Percentiles rank a stretch among this genome's conserved stretches.
Evolutionary conservation across 805 yeast genomes (phyloP).

Genomic region (Maudiozyma pseudohumilis): DNA sequence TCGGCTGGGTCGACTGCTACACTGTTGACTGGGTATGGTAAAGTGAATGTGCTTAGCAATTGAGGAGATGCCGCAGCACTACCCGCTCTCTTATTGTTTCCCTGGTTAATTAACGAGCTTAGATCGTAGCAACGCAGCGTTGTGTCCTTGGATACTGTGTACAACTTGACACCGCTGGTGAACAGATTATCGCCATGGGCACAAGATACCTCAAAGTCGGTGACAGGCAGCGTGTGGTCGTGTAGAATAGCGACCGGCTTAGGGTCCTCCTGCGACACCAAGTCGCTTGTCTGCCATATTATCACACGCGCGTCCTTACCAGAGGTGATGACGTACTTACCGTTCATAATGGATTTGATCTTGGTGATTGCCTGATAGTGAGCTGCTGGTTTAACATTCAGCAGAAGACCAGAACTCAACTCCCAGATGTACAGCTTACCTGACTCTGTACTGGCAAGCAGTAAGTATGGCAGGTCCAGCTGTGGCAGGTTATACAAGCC

Average conservation of each 20-base stretch:
- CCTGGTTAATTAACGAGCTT: constrained; percentile 1
- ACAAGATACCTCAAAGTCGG: constrained; percentile 33
- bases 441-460: constrained; percentile 50
- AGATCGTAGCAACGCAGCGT: constrained; percentile 67
- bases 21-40: constrained; percentile 46
- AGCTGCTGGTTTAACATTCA: constrained; percentile 58
- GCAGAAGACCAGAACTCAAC: constrained; percentile 59
- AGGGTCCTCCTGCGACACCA: constrained; percentile 33
- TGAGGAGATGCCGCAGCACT: constrained; percentile 10
- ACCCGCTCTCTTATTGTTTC: constrained; percentile 2
- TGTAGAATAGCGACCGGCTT: constrained; percentile 52
- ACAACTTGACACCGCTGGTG: constrained; percentile 47
- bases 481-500: constrained; percentile 25
- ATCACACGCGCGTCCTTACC: constrained; percentile 73
- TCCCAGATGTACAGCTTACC: constrained; percentile 87
- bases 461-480: constrained; percentile 48
- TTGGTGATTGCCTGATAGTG: constrained; percentile 72
- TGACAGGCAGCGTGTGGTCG: constrained; percentile 43
- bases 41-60: constrained; percentile 62
- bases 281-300: constrained; percentile 61
- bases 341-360: constrained; percentile 51
- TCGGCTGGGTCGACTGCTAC: constrained; percentile 70
- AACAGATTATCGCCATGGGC: constrained; percentile 34
- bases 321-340: constrained; percentile 59
- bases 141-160: constrained; percentile 62